Evolutionary conservation across 306 rosid species (phyloP), one percentile per base, ranked within the genome.

Genomic region (Cicer pinnatifidum): DNA sequence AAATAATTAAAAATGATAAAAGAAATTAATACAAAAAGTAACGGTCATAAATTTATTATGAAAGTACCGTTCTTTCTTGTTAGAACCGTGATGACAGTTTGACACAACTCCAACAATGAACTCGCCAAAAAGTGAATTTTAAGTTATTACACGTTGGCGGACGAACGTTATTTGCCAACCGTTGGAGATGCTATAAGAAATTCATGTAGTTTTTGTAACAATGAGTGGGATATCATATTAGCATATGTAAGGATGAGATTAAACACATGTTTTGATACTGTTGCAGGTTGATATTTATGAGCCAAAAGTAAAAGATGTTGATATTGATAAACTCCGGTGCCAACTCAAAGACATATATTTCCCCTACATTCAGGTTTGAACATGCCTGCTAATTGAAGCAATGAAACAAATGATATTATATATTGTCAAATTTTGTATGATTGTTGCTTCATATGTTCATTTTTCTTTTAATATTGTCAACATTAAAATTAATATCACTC

Each of bases 341-440:
- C 75, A 54, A 80, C 78, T 89, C 28, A 89, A 89, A 79, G 91
- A 89, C 68, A 85, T 86, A 45, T 89, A 89, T 68, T 89, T 86
- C 47, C 93, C 93, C 1, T 89, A 89, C 64, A 85, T 89, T 73
- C 91, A 89, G 93, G 93, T 86, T 67, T 64, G 65, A 37, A 50
- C 66, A 47, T 52, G 2, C 63, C n/a, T 6, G 19, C 63, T 5
- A 63, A 80, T 62, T 23, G 37, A 37, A 19, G 61, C n/a, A 53
- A 54, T 57, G 33, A 12, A 50, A 11, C 28, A 9, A 5, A 57
- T 8, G 7, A 57, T 13, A 38, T 39, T 35, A 50, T 4, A 28
- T 45, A 19, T 37, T 61, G 17, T 38, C 70, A 20, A 43, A n/a
- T 17, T 40, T 54, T 16, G 19, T 37, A 5, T 59, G 61, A 9